Evolutionary conservation across 139 green algal genomes (phyloP), one percentile per base, ranked within the genome.

Genomic region (Tetratostichococcus sp.): DNA sequence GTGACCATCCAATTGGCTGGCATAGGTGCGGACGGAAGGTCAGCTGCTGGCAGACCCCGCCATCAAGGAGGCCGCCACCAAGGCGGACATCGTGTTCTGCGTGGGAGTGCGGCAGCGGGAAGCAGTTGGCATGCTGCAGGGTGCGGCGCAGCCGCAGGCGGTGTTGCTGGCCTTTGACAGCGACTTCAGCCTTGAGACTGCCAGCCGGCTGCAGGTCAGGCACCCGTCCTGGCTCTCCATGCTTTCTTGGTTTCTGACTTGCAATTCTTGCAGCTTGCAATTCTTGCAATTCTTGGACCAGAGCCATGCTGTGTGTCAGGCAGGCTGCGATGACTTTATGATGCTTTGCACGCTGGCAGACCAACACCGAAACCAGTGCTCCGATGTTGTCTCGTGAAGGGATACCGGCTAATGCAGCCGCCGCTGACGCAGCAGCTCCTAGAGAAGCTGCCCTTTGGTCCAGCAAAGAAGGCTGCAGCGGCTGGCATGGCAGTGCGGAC

Each of bases 401-500:
- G 21, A 1, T 32, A 59, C 32, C 43, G 33, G 23, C 25, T 31
- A 3, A 34, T 43, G 74, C 42, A 78, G 66, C 62, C 23, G n/a
- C 1, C 66, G 30, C 50, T 28, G 50, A 62, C 50, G 74, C 67
- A 62, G 31, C 66, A 78, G 67, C 21, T 57, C 30, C 43, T 69
- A 32, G 73, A 26, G 28, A 23, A 3, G 74, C 73, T 77, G 62
- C 67, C 31, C 0, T 73, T 43, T 43, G 73, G 35, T 25, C 17
- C 26, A 30, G n/a, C 42, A 23, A 75, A 35, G 0, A 82, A 85
- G 59, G 81, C 70, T 21, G 65, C 68, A 28, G 78, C 85, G 67
- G 67, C 89, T 25, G 17, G 82, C 35, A n/a, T 74, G n/a, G 85
- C 68, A 1, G 33, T 92, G 32, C 43, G 78, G 42, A 79, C 86